These are phyloP conservation scores for Malus asiatica DNA, from an alignment of 306 rosid species.

Conservation along the genomic window DNA sequence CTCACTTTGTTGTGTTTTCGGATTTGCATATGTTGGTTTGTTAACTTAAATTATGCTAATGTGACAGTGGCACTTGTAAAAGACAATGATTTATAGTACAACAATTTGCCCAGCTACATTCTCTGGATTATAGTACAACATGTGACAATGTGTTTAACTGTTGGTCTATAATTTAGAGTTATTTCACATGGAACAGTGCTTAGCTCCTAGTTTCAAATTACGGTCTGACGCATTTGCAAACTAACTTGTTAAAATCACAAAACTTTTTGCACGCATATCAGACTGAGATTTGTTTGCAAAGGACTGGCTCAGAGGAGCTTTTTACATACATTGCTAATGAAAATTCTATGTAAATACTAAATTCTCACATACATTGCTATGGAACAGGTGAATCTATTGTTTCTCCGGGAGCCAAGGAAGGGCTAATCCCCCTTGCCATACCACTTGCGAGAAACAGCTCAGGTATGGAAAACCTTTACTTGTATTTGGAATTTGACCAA, in stretches of 20 bases:
- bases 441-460: constrained; percentile 68
- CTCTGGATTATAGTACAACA: background rate
- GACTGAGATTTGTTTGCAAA: too few species aligned
- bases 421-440: constrained; percentile 68
- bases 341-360: background rate
- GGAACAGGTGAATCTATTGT: constrained; percentile 71
- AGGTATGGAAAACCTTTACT: constrained; percentile 31
- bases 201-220: too few species aligned
- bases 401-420: constrained; percentile 80
- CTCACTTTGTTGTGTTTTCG: background rate
- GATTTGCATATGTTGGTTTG: background rate
- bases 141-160: background rate
- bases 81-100: background rate
- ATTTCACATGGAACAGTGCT: too few species aligned
- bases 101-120: background rate
- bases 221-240: too few species aligned
- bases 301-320: too few species aligned
- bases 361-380: constrained; percentile 7
- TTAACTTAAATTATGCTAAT: background rate
- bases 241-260: too few species aligned
- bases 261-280: too few species aligned
- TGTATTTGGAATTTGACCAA: background rate
- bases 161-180: too few species aligned
- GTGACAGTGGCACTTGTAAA: background rate
- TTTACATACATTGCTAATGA: too few species aligned